Conservation (phyloP, 805 yeast genomes). For the Saccharomycopsis babjevae region DNA sequence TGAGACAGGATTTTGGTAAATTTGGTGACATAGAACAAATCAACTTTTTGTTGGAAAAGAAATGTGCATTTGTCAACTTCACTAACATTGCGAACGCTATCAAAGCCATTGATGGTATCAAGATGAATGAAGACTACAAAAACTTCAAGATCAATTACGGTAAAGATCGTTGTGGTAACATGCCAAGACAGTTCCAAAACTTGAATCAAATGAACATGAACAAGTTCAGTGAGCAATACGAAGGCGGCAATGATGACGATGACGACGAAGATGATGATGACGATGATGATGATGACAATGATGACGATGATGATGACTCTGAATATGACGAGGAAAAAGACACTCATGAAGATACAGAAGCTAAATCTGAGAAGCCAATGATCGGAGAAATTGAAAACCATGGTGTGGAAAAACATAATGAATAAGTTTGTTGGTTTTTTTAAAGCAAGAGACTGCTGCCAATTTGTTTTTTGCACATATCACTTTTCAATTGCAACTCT, state of each 20-base stretch:
- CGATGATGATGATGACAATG: background rate
- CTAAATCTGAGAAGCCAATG: background rate
- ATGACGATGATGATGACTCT: background rate
- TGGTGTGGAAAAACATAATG: background rate
- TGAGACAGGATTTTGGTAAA: conserved; percentile 63
- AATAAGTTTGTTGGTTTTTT: background rate
- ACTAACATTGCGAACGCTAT: conserved; percentile 87
- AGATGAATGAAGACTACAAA: conserved; percentile 58
- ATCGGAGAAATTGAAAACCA: background rate
- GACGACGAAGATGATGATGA: background rate
- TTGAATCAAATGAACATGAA: background rate
- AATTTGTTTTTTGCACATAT: too few species aligned
- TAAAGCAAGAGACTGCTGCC: too few species aligned
- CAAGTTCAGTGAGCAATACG: background rate
- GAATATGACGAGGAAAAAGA: background rate
- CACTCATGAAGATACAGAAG: background rate
- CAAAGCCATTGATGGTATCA: conserved; percentile 84
- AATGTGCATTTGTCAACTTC: conserved; percentile 86
- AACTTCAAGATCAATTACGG: conserved; percentile 82
- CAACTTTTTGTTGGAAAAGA: conserved; percentile 71
- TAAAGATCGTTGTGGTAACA: conserved; percentile 90
- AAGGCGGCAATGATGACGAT: background rate
- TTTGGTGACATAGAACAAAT: conserved; percentile 95
- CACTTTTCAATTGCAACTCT: too few species aligned
- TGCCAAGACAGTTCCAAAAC: conserved; percentile 59